Conservation (phyloP, 2,329 filamentous ascomycete species). For the Ceratocystis cacaofunesta region DNA sequence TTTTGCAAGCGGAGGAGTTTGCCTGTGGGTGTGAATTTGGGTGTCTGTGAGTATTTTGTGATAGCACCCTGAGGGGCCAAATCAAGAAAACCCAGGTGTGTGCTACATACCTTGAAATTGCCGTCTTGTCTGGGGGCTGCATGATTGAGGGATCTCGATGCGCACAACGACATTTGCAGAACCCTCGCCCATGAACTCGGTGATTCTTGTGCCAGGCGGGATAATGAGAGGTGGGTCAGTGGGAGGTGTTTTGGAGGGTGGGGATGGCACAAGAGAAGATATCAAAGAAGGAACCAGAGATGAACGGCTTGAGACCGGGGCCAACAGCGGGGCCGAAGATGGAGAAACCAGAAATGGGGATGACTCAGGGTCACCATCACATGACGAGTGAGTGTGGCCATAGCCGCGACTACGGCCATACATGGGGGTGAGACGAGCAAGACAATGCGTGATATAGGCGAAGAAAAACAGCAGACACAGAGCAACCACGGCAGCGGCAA, state of each 20-base stretch:
- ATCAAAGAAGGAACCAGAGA: neutral
- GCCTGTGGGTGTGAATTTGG: slow-evolving; percentile 16
- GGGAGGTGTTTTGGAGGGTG: neutral
- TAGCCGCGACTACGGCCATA: neutral
- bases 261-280: neutral
- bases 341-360: neutral
- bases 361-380: neutral
- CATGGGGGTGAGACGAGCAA: neutral
- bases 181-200: slow-evolving; percentile 45
- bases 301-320: neutral
- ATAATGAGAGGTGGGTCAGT: neutral
- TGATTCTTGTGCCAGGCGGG: slow-evolving; percentile 15
- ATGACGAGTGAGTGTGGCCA: neutral
- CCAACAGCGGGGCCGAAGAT: neutral
- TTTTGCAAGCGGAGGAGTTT: slow-evolving; percentile 19
- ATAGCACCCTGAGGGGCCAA: neutral
- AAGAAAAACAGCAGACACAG: neutral
- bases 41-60: neutral
- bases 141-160: slow-evolving; percentile 30
- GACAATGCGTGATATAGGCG: neutral
- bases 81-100: neutral
- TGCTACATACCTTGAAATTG: slow-evolving; percentile 26
- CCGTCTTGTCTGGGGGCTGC: slow-evolving; percentile 20
- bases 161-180: slow-evolving; percentile 64
- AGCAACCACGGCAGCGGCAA: neutral